These are phyloP conservation scores for Yamadazyma spencermartinsiae DNA, from an alignment of 1,139 yeast species.

Conservation along the genomic window DNA sequence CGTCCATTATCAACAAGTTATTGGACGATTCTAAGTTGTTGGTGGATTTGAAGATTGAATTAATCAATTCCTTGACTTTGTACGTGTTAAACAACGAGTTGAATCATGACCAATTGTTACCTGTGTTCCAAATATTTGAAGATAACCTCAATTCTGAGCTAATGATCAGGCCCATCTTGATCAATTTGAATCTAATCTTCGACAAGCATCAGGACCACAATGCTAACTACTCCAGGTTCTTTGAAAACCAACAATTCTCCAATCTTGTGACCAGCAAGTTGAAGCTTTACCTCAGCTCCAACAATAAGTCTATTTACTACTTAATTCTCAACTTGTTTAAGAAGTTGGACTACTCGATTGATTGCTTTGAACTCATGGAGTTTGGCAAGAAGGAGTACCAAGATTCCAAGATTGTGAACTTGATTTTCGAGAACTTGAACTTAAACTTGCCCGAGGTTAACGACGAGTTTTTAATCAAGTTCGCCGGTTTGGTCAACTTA, in stretches of 20 bases:
- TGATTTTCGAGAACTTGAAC: slow-evolving; percentile 12
- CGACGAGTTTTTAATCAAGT: slow-evolving; percentile 13
- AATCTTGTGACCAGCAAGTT: slow-evolving; percentile 8
- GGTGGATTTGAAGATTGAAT: slow-evolving; percentile 17
- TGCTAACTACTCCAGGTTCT: slow-evolving; percentile 10
- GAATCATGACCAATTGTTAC: slow-evolving; percentile 1
- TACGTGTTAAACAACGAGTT: slow-evolving; percentile 8
- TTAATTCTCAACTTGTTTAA: slow-evolving; percentile 13
- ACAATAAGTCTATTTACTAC: slow-evolving; percentile 10
- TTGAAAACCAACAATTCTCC: slow-evolving; percentile 7
- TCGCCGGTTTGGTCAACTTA: slow-evolving; percentile 31
- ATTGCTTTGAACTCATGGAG: slow-evolving; percentile 9
- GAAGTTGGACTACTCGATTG: slow-evolving; percentile 11
- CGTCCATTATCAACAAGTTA: slow-evolving; percentile 11
- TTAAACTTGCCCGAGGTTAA: slow-evolving; percentile 8
- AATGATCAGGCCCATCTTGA: slow-evolving; percentile 11
- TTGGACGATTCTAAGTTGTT: slow-evolving; percentile 12
- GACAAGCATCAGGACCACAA: slow-evolving; percentile 3
- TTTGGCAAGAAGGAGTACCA: slow-evolving; percentile 8
- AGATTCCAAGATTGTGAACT: slow-evolving; percentile 12
- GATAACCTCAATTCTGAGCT: slow-evolving; percentile 13
- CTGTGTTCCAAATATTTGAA: slow-evolving; percentile 9
- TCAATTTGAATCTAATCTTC: slow-evolving; percentile 13
- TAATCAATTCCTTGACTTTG: slow-evolving; percentile 12
- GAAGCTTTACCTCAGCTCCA: slow-evolving; percentile 9